Evolutionary conservation across 192 early-diverging fungal species (phyloP).

Genomic region (Kappamyces sp.): DNA sequence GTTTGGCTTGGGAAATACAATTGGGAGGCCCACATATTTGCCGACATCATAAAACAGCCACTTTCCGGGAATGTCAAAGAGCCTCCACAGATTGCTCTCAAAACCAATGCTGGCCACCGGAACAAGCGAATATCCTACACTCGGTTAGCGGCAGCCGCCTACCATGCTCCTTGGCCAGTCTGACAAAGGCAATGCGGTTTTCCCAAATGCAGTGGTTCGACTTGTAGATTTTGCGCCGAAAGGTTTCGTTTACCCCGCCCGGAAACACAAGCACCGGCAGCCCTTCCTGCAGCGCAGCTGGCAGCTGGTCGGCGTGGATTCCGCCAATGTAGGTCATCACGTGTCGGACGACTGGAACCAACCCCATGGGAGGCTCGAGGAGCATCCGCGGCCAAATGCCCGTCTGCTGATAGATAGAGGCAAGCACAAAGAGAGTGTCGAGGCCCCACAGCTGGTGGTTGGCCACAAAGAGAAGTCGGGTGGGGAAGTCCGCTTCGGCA

Average conservation of each 20-base stretch:
- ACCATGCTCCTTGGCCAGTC: conserved; percentile 21
- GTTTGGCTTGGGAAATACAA: no score
- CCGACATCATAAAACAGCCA: no score
- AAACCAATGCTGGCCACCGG: conserved; percentile 24
- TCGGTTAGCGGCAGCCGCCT: no score
- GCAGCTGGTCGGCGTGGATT: conserved; percentile 11
- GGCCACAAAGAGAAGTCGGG: conserved; percentile 21
- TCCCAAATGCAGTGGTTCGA: conserved; percentile 22
- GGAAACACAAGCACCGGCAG: conserved; percentile 24
- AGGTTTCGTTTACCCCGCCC: conserved; percentile 25
- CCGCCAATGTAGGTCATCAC: conserved; percentile 18
- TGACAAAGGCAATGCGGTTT: conserved; percentile 22
- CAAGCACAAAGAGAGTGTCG: conserved; percentile 15
- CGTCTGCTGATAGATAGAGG: conserved; percentile 20
- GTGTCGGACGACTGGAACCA: conserved; percentile 19
- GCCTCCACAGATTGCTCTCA: no score
- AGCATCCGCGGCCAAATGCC: conserved; percentile 24
- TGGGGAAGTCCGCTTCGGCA: no score
- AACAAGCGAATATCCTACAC: conserved; percentile 19
- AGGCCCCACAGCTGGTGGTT: conserved; percentile 20
- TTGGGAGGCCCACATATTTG: no score
- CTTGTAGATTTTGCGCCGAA: conserved; percentile 8
- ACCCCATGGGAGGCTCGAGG: conserved; percentile 19
- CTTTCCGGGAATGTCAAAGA: no score
- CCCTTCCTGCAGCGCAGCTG: conserved; percentile 8